phyloP scores from a whole-genome alignment of 257 asterid genomes.

The Cinchona pubescens region DNA sequence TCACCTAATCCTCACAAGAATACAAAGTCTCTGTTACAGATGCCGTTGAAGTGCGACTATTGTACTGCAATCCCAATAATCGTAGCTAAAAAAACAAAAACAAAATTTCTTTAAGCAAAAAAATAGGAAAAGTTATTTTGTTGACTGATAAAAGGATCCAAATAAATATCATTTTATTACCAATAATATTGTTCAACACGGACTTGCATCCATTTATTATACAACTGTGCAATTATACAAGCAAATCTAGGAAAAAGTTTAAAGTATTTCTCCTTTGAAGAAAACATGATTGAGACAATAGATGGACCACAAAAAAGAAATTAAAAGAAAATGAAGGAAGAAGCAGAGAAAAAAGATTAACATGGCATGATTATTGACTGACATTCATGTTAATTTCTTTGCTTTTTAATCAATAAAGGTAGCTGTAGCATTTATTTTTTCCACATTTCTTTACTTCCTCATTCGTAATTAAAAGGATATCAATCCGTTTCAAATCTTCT shows the following conservation, averaged over 20 bases:
- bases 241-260: not conserved
- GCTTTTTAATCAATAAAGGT: not conserved
- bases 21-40: no score
- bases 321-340: not conserved
- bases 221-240: not conserved
- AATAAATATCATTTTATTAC: not conserved
- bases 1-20: not conserved
- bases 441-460: not conserved
- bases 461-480: not conserved
- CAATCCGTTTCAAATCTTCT: no score
- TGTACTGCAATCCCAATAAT: not conserved
- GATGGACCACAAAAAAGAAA: slow-evolving; percentile 10
- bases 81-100: no score
- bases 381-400: not conserved
- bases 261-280: not conserved
- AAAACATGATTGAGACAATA: slow-evolving; percentile 8
- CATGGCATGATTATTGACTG: not conserved
- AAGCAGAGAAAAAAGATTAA: no score
- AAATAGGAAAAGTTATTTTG: not conserved
- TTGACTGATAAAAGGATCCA: not conserved
- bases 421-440: no score
- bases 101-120: not conserved
- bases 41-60: not conserved
- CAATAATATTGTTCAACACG: not conserved
- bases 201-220: not conserved